Evolutionary conservation across 345 rosid genomes (phyloP), one percentile per base, ranked within the genome.

Genomic region (Geranium rotundifolium): DNA sequence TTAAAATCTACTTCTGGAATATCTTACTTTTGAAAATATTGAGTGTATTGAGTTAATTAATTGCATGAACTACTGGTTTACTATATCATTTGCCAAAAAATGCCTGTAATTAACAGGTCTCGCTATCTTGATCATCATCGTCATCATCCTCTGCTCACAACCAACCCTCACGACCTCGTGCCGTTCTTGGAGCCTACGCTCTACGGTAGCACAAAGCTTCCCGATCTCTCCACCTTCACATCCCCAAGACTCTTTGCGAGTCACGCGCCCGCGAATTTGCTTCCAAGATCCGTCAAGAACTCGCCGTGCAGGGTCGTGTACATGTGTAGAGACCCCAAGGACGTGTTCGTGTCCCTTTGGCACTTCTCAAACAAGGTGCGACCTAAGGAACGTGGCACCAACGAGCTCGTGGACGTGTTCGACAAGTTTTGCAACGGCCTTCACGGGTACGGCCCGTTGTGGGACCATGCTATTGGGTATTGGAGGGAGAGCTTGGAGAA

Each of bases 251-350:
- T 83, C 10, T 75, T 79, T 55, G 70, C 79, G 5, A 81, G 82
- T 17, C 87, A 79, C 59, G 56, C 76, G 29, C 79, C 81, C 7
- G 18, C 29, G 46, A 56, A 31, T 52, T 77, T 80, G 15, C 72
- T 76, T 52, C 75, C 87, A 16, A 68, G 66, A 4, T 75, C 83
- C 0, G 64, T 77, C 1, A 67, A 34, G 57, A 65, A 62, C 19
- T 76, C 80, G 0, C 58, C 72, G 20, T 79, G 86, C 57, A 81
- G 79, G 78, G 54, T 81, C 55, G 82, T 85, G 59, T 85, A 79
- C 46, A 62, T 81, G 58, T 83, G 82, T n/a, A 76, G 88, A 65
- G 76, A 85, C 63, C 88, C 85, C 1, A 81, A 79, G 62, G 91
- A 83, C 63, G 76, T 72, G 65, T 76, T 81, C 55, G 82, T 79